Evolutionary conservation across 2,329 filamentous ascomycete genomes (phyloP), one percentile per base, ranked within the genome.

Genomic region (Cladosporium sp.): DNA sequence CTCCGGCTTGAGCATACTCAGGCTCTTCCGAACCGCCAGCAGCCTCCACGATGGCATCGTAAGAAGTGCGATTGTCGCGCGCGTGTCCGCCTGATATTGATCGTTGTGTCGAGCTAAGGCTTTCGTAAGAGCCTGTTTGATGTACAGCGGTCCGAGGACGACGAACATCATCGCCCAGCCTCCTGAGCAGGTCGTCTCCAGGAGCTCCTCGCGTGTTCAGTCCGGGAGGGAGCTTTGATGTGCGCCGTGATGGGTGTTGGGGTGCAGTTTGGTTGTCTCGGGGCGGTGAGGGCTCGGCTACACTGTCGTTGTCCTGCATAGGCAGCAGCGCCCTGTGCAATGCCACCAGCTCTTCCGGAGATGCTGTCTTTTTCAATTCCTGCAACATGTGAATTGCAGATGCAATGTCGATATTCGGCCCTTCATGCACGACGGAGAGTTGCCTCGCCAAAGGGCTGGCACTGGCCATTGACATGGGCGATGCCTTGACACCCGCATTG

Each of bases 331-430:
- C 76, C 65, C 74, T 70, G 67, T 78, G 77, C 33, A 78, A 67
- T 33, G 81, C 80, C 28, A 80, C 81, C 35, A 83, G 73, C 65
- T 83, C 80, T 62, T 83, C 81, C 1, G 81, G 81, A 6, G 80
- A 78, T 1, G 80, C 81, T 52, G 75, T 81, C 71, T 80, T 82
- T 71, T 80, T 81, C 65, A 83, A 74, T 70, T 83, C 78, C 65
- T 83, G 78, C 66, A 83, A 68, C 40, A 84, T 73, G 31, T 73
- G 74, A 46, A 83, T 80, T 6, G 81, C 81, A 12, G 79, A 76
- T 46, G 79, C 78, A 40, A 83, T 67, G 66, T 84, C 81, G 46
- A 82, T 75, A 11, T 65, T 50, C 21, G 75, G 71, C 58, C 63
- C 40, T 29, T 71, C 73, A 4, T 75, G 74, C 21, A 68, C 69